A percentile compares a stretch with the other conserved stretches of the same genome.
phyloP scores from a whole-genome alignment of 768 basidiomycete genomes.

The Suillus cothurnatus region DNA sequence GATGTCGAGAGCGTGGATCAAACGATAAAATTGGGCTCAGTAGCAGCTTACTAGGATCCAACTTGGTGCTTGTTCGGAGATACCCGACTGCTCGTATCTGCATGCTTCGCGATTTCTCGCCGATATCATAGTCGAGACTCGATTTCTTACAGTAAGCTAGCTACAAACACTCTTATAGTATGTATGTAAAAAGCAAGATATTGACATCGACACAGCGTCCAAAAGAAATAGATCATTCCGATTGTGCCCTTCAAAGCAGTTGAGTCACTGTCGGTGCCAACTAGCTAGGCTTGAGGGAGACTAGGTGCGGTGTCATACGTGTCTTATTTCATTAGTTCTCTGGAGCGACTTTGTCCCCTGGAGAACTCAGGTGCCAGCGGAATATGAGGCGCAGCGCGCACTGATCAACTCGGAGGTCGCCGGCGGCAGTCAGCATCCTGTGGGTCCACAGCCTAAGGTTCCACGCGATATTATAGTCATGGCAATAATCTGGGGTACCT shows the following conservation, averaged over 20 bases:
- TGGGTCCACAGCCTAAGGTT: background rate
- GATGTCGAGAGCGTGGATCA: constrained; percentile 32
- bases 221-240: background rate
- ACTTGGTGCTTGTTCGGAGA: constrained; percentile 20
- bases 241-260: background rate
- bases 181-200: background rate
- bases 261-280: background rate
- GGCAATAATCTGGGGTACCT: background rate
- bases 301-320: background rate
- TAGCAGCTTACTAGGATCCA: background rate
- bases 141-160: background rate
- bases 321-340: background rate
- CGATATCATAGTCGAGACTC: background rate
- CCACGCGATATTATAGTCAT: background rate
- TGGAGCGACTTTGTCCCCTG: background rate
- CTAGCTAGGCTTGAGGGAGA: background rate
- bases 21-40: background rate
- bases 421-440: background rate
- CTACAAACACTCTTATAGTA: background rate
- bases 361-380: background rate
- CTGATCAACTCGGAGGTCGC: too few species aligned
- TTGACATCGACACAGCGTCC: background rate
- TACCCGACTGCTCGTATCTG: constrained; percentile 19
- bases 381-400: too few species aligned
- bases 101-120: background rate